A percentile compares a stretch with the other conserved stretches of the same genome.
phyloP scores from a whole-genome alignment of 345 rosid species.

The Toxicodendron radicans region DNA sequence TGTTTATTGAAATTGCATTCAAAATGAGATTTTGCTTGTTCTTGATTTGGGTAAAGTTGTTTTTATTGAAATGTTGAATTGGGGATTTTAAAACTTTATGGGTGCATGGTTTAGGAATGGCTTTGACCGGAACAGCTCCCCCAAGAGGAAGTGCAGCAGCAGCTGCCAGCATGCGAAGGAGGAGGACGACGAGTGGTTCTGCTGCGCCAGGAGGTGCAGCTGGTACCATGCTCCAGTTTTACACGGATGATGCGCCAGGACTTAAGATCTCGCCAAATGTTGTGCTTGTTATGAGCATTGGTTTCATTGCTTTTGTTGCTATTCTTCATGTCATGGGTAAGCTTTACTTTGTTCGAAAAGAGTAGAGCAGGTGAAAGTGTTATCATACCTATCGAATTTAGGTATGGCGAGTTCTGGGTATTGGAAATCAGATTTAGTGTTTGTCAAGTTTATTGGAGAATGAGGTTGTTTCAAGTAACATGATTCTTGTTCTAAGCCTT shows the following conservation, averaged over 20 bases:
- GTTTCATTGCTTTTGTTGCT: slow-evolving; percentile 64
- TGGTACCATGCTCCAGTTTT: slow-evolving; percentile 65
- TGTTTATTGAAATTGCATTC: neutral
- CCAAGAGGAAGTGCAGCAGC: slow-evolving; percentile 70
- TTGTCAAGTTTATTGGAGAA: neutral
- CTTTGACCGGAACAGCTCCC: slow-evolving; percentile 51
- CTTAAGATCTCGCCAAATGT: slow-evolving; percentile 64
- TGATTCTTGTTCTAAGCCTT: neutral
- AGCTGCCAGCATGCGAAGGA: slow-evolving; percentile 58
- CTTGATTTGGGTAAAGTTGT: neutral
- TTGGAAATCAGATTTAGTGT: slow-evolving; percentile 2
- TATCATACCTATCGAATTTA: neutral
- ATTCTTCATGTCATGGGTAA: slow-evolving; percentile 60
- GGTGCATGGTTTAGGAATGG: slow-evolving; percentile 43
- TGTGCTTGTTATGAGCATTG: slow-evolving; percentile 62
- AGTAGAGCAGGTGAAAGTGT: neutral
- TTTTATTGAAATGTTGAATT: neutral
- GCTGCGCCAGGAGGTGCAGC: slow-evolving; percentile 49
- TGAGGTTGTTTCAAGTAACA: neutral
- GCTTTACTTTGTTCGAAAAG: slow-evolving; percentile 46
- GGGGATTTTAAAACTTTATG: neutral
- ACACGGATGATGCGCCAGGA: slow-evolving; percentile 64
- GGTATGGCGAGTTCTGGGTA: neutral
- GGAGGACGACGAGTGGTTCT: slow-evolving; percentile 49
- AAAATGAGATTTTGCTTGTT: neutral